These are phyloP conservation scores for Tripterygium wilfordii DNA, from an alignment of 177 flowering plant species.

Conservation along the genomic window DNA sequence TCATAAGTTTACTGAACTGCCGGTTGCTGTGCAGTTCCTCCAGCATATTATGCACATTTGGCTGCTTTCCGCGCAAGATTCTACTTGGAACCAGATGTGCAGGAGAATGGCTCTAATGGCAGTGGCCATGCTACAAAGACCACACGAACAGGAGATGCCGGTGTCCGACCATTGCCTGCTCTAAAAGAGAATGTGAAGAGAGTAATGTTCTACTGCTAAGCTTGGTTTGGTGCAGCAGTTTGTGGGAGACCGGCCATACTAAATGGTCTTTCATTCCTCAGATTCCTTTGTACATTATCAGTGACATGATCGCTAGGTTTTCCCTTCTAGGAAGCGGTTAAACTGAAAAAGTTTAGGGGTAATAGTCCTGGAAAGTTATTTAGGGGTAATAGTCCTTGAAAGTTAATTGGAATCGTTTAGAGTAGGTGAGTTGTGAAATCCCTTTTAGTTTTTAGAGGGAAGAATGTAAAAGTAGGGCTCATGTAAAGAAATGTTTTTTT, in stretches of 20 bases:
- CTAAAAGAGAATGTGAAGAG: conserved; percentile 90
- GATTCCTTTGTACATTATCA: conserved; percentile 1
- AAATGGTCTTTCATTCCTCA: neutral
- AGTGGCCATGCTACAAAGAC: conserved; percentile 23
- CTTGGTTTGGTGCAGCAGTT: neutral
- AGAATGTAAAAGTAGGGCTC: neutral
- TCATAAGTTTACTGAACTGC: too few species aligned
- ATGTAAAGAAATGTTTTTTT: conserved; percentile 13
- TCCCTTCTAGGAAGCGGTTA: too few species aligned
- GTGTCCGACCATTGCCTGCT: conserved; percentile 75
- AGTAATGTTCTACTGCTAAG: conserved; percentile 88
- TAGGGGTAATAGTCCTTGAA: too few species aligned
- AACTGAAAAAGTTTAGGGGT: too few species aligned
- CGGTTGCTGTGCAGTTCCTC: conserved; percentile 62
- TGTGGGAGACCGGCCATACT: conserved; percentile 3
- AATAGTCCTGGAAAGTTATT: too few species aligned
- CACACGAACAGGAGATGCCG: conserved; percentile 39
- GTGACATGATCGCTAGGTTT: too few species aligned
- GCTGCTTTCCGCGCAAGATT: conserved; percentile 96
- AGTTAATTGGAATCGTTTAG: too few species aligned
- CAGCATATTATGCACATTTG: conserved; percentile 91
- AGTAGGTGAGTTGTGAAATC: too few species aligned
- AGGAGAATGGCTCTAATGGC: conserved; percentile 43
- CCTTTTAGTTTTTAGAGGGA: too few species aligned
- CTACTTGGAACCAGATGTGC: conserved; percentile 78